Percentiles rank a stretch among this genome's conserved stretches.
These are phyloP conservation scores for Rhododendron ferrugineum DNA, from an alignment of 148 eudicot genomes.

Conservation along the genomic window DNA sequence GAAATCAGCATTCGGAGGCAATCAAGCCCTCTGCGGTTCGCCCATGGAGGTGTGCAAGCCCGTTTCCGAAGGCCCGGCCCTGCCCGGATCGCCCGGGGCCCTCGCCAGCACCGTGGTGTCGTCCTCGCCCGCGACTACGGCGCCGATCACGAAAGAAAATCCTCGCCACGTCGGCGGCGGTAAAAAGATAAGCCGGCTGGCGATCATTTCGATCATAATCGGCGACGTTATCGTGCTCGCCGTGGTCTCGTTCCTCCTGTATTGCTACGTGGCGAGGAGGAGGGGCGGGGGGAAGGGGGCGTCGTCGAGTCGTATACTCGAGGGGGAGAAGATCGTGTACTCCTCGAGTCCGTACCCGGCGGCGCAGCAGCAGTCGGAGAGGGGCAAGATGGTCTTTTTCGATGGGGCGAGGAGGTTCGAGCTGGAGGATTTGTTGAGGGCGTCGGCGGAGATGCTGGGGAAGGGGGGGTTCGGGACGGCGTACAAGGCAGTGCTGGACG, in stretches of 20 bases:
- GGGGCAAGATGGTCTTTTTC: conserved; percentile 77
- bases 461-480: conserved; percentile 89
- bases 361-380: conserved; percentile 22
- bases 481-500: conserved; percentile 82
- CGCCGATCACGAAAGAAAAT: conserved; percentile 10
- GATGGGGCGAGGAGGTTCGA: conserved; percentile 70
- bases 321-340: conserved; percentile 64
- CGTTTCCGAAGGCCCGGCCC: conserved; percentile 20
- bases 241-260: conserved; percentile 33
- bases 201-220: conserved; percentile 44
- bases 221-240: conserved; percentile 61
- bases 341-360: conserved; percentile 59
- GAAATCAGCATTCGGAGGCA: too few relatives aligned
- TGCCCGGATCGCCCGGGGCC: conserved; percentile 32
- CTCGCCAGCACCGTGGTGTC: conserved; percentile 27
- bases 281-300: conserved; percentile 2
- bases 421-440: conserved; percentile 78
- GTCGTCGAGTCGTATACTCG: conserved; percentile 10
- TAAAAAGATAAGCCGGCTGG: conserved; percentile 34
- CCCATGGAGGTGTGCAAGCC: conserved; percentile 40
- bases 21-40: conserved; percentile 43
- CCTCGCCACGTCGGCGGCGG: neutral
- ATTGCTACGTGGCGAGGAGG: conserved; percentile 53
- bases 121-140: conserved; percentile 32
- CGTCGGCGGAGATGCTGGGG: conserved; percentile 93